phyloP scores from a whole-genome alignment of 1,284 basidiomycete species.

The Megacollybia platyphylla region DNA sequence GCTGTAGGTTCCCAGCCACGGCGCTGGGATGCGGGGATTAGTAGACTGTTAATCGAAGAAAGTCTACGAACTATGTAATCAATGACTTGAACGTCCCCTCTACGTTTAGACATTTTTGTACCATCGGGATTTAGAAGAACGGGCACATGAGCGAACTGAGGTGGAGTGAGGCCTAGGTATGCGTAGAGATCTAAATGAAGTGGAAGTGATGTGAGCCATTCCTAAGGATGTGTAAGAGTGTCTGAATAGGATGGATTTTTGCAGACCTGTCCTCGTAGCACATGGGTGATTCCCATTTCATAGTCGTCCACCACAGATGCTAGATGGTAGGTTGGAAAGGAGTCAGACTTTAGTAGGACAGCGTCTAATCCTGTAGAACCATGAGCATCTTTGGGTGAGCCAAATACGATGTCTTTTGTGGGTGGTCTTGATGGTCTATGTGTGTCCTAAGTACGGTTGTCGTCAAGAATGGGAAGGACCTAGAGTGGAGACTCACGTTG shows the following conservation, averaged over 20 bases:
- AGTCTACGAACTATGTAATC: conserved; percentile 63
- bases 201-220: conserved; percentile 94
- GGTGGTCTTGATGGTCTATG: conserved; percentile 32
- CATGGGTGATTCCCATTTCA: conserved; percentile 93
- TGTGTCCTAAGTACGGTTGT: conserved; percentile 29
- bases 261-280: conserved; percentile 82
- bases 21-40: conserved; percentile 22
- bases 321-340: conserved; percentile 93
- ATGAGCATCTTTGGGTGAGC: conserved; percentile 59
- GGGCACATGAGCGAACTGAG: conserved; percentile 85
- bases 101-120: conserved; percentile 89
- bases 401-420: conserved; percentile 67
- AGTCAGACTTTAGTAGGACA: conserved; percentile 84
- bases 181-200: conserved; percentile 87
- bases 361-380: conserved; percentile 80
- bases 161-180: conserved; percentile 61
- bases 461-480: conserved; percentile 6
- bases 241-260: background rate
- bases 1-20: conserved; percentile 86
- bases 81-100: conserved; percentile 79
- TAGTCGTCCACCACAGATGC: conserved; percentile 95
- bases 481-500: conserved; percentile 43
- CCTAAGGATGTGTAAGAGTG: conserved; percentile 28
- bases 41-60: background rate
- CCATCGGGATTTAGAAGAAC: conserved; percentile 86